A percentile compares a stretch with the other conserved stretches of the same genome.
Evolutionary conservation across 768 basidiomycete genomes (phyloP).

Genomic region (Mrakia hoshinonis): DNA sequence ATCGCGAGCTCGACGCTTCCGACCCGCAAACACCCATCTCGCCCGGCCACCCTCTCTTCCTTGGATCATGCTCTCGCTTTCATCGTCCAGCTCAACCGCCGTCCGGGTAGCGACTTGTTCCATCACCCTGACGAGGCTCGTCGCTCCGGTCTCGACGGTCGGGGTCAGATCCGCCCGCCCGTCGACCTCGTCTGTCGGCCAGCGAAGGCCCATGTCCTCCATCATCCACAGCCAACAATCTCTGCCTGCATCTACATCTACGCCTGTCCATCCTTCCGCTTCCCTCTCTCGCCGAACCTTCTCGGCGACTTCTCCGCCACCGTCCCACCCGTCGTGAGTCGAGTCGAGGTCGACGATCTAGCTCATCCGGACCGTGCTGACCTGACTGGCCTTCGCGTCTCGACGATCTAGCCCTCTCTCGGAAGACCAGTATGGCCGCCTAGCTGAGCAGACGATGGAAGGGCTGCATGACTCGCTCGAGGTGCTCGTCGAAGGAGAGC

Average conservation of each 20-base stretch:
- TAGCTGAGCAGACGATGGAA: slow-evolving; percentile 73
- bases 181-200: no score
- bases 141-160: no score
- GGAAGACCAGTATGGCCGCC: slow-evolving; percentile 57
- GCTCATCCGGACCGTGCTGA: not conserved
- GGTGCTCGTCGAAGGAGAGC: slow-evolving; percentile 53
- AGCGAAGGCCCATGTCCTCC: not conserved
- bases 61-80: no score
- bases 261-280: not conserved
- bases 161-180: no score
- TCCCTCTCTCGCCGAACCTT: not conserved
- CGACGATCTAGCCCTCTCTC: slow-evolving; percentile 40
- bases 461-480: slow-evolving; percentile 65
- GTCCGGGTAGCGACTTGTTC: no score
- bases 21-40: no score
- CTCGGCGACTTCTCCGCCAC: not conserved
- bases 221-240: not conserved
- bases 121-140: no score
- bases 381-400: not conserved
- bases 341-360: not conserved
- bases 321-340: not conserved
- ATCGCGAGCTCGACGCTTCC: no score
- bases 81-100: no score
- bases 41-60: no score
- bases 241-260: not conserved